phyloP scores from a whole-genome alignment of 1,139 yeast genomes.

The Sugiyamaella japonica region DNA sequence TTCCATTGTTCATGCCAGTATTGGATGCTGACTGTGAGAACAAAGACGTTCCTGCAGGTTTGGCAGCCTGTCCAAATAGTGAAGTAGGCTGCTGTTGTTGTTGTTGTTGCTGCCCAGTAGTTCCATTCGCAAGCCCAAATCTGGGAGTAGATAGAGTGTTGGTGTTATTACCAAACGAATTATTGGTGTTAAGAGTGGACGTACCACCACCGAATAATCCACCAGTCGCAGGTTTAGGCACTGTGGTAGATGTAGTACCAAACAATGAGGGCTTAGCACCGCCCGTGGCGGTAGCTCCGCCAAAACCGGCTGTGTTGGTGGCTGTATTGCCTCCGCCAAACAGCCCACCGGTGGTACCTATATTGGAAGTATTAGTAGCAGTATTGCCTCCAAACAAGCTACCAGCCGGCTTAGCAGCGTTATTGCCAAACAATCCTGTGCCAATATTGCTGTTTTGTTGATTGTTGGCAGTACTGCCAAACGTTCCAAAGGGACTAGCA shows the following conservation, averaged over 20 bases:
- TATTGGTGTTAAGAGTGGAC: slow-evolving; percentile 28
- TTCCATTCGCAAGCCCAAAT: slow-evolving; percentile 13
- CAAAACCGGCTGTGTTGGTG: slow-evolving; percentile 5
- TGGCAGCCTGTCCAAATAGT: slow-evolving; percentile 12
- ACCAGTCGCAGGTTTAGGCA: slow-evolving; percentile 29
- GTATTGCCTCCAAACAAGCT: slow-evolving; percentile 38
- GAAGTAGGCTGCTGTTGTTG: slow-evolving; percentile 3
- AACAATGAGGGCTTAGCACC: slow-evolving; percentile 15
- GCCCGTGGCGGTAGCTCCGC: background rate
- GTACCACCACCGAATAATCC: slow-evolving; percentile 37
- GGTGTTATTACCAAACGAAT: slow-evolving; percentile 24
- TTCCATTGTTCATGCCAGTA: slow-evolving; percentile 12
- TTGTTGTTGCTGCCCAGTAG: slow-evolving; percentile 18
- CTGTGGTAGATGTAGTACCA: slow-evolving; percentile 25
- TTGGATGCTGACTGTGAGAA: slow-evolving; percentile 1
- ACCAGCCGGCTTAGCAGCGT: slow-evolving; percentile 28
- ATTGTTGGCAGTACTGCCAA: slow-evolving; percentile 2
- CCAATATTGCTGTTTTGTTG: slow-evolving; percentile 29
- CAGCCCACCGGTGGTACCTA: slow-evolving; percentile 36
- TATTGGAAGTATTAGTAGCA: slow-evolving; percentile 29
- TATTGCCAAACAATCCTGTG: slow-evolving; percentile 35
- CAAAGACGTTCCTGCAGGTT: slow-evolving; percentile 7
- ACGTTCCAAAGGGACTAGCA: slow-evolving; percentile 13
- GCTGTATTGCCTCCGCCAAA: slow-evolving; percentile 27
- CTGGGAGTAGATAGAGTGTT: background rate